Conservation (phyloP, 2,329 filamentous ascomycete genomes). For the Nigrospora sphaerica region DNA sequence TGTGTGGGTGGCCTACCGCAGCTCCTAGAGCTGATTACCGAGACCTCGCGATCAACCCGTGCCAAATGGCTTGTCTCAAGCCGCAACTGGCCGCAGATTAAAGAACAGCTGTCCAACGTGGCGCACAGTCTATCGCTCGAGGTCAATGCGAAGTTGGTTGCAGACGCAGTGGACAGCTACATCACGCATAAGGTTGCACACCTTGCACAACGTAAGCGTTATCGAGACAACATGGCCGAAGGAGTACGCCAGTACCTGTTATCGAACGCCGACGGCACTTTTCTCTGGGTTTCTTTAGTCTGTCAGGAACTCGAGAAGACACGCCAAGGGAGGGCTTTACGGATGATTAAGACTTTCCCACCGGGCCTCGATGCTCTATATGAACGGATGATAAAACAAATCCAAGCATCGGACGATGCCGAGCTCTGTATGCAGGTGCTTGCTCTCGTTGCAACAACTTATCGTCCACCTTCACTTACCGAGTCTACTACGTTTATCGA, state of each 20-base stretch:
- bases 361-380: constrained; percentile 29
- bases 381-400: constrained; percentile 25
- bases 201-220: not conserved
- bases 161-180: constrained; percentile 26
- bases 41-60: constrained; percentile 12
- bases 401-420: constrained; percentile 18
- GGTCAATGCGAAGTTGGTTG: constrained; percentile 24
- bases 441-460: too few relatives aligned
- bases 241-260: not conserved
- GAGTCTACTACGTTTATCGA: constrained; percentile 17
- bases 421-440: too few relatives aligned
- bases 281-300: too few relatives aligned
- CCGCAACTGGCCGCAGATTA: constrained; percentile 30
- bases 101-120: constrained; percentile 15
- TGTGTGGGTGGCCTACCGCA: constrained; percentile 19
- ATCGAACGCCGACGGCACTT: too few relatives aligned
- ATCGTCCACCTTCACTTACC: too few relatives aligned
- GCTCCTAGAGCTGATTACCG: constrained; percentile 28
- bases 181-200: constrained; percentile 24
- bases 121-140: constrained; percentile 25
- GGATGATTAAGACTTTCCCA: constrained; percentile 16
- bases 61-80: constrained; percentile 37
- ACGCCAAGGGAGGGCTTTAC: too few relatives aligned
- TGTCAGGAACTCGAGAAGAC: too few relatives aligned
- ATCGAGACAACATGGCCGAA: not conserved